Evolutionary conservation across 345 rosid genomes (phyloP).

Genomic region (Kernera saxatilis): DNA sequence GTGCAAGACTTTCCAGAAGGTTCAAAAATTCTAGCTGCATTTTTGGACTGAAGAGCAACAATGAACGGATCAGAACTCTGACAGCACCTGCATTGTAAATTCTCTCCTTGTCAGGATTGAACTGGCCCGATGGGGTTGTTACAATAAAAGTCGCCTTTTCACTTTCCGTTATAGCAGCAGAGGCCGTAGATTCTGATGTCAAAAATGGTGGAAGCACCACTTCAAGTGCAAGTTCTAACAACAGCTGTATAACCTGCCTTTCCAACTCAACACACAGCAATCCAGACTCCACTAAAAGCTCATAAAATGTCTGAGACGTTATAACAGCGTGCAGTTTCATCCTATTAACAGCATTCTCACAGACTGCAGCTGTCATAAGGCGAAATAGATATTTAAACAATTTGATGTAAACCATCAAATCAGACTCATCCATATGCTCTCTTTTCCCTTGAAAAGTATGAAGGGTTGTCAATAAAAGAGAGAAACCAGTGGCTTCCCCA

Average conservation of each 20-base stretch:
- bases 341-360: conserved; percentile 75
- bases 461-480: conserved; percentile 88
- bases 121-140: conserved; percentile 52
- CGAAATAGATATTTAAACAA: conserved; percentile 82
- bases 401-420: conserved; percentile 50
- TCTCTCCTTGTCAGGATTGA: conserved; percentile 73
- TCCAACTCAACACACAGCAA: conserved; percentile 91
- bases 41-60: conserved; percentile 91
- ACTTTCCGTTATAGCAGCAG: conserved; percentile 41
- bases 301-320: conserved; percentile 86
- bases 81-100: conserved; percentile 90
- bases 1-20: conserved; percentile 80
- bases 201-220: conserved; percentile 87
- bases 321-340: conserved; percentile 71
- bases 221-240: conserved; percentile 95
- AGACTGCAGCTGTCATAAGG: conserved; percentile 83
- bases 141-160: conserved; percentile 48
- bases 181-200: conserved; percentile 45
- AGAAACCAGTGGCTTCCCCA: conserved; percentile 97
- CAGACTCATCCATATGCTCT: conserved; percentile 51
- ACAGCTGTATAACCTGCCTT: conserved; percentile 89
- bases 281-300: conserved; percentile 87
- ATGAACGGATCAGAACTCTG: conserved; percentile 73
- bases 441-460: conserved; percentile 80
- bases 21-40: conserved; percentile 83